Percentiles rank a stretch among this genome's conserved stretches.
Evolutionary conservation across 1,284 basidiomycete species (phyloP).

Genomic region (Somion occarium): DNA sequence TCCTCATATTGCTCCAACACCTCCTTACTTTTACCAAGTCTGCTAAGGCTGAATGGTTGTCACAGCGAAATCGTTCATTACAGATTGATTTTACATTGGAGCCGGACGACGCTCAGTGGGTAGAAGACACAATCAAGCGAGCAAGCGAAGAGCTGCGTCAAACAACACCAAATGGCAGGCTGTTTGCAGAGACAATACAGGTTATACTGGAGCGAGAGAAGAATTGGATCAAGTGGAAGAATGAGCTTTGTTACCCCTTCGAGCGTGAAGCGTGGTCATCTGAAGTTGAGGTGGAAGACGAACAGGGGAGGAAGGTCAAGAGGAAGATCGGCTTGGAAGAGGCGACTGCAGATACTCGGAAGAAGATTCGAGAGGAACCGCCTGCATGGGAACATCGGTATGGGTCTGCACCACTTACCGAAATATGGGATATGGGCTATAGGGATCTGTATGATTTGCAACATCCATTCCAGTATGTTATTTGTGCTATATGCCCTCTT

Average conservation of each 20-base stretch:
- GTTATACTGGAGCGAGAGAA: conserved; percentile 74
- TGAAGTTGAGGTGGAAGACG: conserved; percentile 33
- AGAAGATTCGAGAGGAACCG: conserved; percentile 49
- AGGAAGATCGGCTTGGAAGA: conserved; percentile 54
- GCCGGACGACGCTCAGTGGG: conserved; percentile 63
- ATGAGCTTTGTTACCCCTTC: conserved; percentile 69
- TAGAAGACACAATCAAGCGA: conserved; percentile 60
- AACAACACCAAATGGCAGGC: conserved; percentile 68
- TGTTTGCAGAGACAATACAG: conserved; percentile 67
- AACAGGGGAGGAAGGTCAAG: conserved; percentile 19
- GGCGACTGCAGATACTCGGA: conserved; percentile 46
- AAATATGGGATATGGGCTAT: conserved; percentile 79
- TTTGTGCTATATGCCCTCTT: neutral
- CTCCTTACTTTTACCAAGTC: conserved; percentile 72
- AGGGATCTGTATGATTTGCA: conserved; percentile 56
- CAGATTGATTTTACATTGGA: conserved; percentile 79
- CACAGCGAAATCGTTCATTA: conserved; percentile 62
- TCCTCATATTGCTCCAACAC: conserved; percentile 79
- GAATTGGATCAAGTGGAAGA: conserved; percentile 87
- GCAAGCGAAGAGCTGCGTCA: conserved; percentile 67
- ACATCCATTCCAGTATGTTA: conserved; percentile 57
- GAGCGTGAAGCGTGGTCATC: conserved; percentile 61
- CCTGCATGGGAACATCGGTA: conserved; percentile 55
- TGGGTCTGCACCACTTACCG: conserved; percentile 64
- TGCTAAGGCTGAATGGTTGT: conserved; percentile 58